Evolutionary conservation across 2,329 filamentous ascomycete genomes (phyloP).

Genomic region (Diaporthe australafricana): DNA sequence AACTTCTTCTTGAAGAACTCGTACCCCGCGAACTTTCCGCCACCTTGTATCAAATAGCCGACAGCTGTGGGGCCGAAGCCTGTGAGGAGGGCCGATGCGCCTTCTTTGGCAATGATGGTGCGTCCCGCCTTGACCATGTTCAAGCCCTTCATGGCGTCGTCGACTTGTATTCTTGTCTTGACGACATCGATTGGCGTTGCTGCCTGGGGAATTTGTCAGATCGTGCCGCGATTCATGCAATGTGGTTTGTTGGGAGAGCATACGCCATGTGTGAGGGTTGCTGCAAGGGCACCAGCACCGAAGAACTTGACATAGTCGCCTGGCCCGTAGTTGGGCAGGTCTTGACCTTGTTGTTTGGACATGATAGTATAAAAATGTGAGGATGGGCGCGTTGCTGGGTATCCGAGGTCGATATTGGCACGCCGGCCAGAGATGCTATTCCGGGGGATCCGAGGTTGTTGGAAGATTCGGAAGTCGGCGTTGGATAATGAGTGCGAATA

Average conservation of each 20-base stretch:
- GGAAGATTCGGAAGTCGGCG: background rate
- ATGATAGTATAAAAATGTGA: background rate
- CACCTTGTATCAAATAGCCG: constrained; percentile 90
- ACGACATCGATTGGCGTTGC: constrained; percentile 74
- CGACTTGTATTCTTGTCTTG: constrained; percentile 92
- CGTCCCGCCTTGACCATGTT: constrained; percentile 84
- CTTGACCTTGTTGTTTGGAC: constrained; percentile 41
- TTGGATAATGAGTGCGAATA: background rate
- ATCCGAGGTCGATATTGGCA: background rate
- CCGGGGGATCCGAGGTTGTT: background rate
- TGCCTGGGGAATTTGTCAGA: constrained; percentile 49
- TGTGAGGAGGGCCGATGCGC: constrained; percentile 82
- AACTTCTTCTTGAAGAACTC: constrained; percentile 94
- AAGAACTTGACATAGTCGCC: constrained; percentile 66
- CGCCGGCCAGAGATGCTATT: background rate
- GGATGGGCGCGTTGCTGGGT: background rate
- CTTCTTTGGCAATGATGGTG: constrained; percentile 83
- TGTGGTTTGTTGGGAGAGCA: constrained; percentile 37
- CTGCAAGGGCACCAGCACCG: constrained; percentile 62
- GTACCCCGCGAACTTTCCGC: constrained; percentile 92
- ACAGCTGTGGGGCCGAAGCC: constrained; percentile 88
- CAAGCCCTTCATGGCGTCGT: constrained; percentile 85
- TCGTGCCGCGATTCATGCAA: background rate
- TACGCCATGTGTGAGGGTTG: constrained; percentile 64
- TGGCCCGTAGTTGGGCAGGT: constrained; percentile 53